Conservation (phyloP, 202 grass and related monocot genomes). For the Thinopyrum obtusiflorum region DNA sequence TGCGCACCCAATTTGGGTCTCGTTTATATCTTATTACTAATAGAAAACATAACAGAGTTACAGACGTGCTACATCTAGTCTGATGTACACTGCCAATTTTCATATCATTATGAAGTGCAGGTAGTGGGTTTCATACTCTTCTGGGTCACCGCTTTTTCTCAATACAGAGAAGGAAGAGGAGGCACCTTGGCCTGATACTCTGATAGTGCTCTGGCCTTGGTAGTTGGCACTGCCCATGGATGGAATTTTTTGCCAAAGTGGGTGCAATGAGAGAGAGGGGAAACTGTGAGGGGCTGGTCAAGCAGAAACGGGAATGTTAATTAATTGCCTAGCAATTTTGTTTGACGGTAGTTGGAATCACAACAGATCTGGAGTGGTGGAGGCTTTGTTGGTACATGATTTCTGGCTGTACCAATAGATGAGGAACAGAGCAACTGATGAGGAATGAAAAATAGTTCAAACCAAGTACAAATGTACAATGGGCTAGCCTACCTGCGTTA, state of each 20-base stretch:
- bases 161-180: not conserved
- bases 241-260: not conserved
- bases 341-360: not conserved
- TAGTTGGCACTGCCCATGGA: not conserved
- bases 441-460: not conserved
- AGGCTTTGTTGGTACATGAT: not conserved
- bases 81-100: not conserved
- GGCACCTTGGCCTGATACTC: not conserved
- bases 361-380: slow-evolving; percentile 12
- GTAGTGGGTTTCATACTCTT: not conserved
- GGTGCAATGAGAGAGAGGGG: not conserved
- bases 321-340: slow-evolving; percentile 14
- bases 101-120: not conserved
- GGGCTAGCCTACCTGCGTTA: not conserved
- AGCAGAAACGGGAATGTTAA: not conserved
- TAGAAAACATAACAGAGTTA: not conserved
- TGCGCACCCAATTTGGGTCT: not conserved
- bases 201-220: not conserved
- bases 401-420: not conserved
- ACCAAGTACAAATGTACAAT: no score
- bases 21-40: not conserved
- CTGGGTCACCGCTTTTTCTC: not conserved
- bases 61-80: not conserved
- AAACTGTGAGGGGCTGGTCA: not conserved
- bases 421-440: not conserved